These are phyloP conservation scores for Botrytis galanthina DNA, from an alignment of 2,329 filamentous ascomycete species.

Conservation along the genomic window DNA sequence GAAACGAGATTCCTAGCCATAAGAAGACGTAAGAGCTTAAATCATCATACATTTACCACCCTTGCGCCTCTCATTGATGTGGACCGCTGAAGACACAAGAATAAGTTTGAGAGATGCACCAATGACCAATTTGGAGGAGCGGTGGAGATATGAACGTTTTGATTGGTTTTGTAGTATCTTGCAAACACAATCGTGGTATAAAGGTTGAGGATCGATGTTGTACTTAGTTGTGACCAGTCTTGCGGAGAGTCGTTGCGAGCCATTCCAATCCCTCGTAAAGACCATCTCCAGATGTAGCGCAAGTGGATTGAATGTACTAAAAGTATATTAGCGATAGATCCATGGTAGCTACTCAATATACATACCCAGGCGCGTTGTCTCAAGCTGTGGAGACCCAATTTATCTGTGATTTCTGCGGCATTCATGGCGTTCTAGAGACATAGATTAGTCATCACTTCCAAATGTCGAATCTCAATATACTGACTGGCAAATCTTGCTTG, in stretches of 20 bases:
- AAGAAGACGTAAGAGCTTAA: conserved; percentile 32
- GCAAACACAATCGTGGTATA: conserved; percentile 33
- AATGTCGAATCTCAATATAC: conserved; percentile 41
- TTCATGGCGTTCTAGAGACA: conserved; percentile 89
- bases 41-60: conserved; percentile 41
- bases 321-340: conserved; percentile 27
- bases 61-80: conserved; percentile 40
- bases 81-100: conserved; percentile 38
- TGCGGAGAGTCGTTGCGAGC: conserved; percentile 80
- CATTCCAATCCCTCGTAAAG: conserved; percentile 98
- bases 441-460: conserved; percentile 16
- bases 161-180: conserved; percentile 34
- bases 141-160: conserved; percentile 37
- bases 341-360: conserved; percentile 28
- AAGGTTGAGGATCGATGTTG: background rate
- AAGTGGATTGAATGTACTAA: conserved; percentile 99
- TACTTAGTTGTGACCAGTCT: conserved; percentile 64
- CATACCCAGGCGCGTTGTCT: conserved; percentile 98
- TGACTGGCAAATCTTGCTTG: conserved; percentile 98
- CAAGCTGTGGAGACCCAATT: conserved; percentile 98
- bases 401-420: conserved; percentile 99
- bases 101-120: conserved; percentile 35
- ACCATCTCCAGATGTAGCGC: conserved; percentile 98
- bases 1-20: conserved; percentile 35
- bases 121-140: conserved; percentile 36